Evolutionary conservation across 345 rosid species (phyloP).

Genomic region (Gossypium anomalum): DNA sequence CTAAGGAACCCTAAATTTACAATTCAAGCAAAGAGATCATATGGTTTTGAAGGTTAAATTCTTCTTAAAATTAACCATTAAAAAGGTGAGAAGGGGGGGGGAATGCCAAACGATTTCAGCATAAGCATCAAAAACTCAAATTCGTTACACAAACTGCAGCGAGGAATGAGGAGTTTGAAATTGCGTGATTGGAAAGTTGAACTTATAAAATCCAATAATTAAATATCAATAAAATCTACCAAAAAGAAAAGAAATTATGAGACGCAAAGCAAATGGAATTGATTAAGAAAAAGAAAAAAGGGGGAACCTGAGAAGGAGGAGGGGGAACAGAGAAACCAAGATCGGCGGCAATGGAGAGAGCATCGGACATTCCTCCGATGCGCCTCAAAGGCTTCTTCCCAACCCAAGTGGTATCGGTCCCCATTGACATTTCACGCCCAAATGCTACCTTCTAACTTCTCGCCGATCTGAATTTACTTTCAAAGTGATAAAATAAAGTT

Average conservation of each 20-base stretch:
- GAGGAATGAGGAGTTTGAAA: neutral
- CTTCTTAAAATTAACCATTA: neutral
- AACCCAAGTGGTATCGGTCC: conserved; percentile 85
- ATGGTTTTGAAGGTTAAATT: neutral
- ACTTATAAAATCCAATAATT: neutral
- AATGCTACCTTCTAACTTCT: neutral
- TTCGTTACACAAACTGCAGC: conserved; percentile 1
- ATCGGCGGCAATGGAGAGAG: conserved; percentile 95
- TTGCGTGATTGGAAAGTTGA: neutral
- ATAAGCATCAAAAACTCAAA: neutral
- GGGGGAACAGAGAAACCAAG: conserved; percentile 82
- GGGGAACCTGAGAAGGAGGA: conserved; percentile 68
- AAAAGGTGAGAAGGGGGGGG: neutral
- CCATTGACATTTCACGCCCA: conserved; percentile 56
- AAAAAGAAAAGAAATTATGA: neutral
- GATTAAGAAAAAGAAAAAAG: neutral
- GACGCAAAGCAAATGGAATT: neutral
- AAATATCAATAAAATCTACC: neutral
- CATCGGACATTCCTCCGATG: conserved; percentile 95
- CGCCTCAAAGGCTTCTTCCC: conserved; percentile 89
- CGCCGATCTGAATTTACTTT: neutral
- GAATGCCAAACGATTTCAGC: neutral
- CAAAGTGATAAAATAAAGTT: neutral
- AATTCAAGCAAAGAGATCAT: neutral
- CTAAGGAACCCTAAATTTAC: neutral